Base-by-base conservation (phyloP, 176 grass and related monocot species). In the Olyra latifolia region DNA sequence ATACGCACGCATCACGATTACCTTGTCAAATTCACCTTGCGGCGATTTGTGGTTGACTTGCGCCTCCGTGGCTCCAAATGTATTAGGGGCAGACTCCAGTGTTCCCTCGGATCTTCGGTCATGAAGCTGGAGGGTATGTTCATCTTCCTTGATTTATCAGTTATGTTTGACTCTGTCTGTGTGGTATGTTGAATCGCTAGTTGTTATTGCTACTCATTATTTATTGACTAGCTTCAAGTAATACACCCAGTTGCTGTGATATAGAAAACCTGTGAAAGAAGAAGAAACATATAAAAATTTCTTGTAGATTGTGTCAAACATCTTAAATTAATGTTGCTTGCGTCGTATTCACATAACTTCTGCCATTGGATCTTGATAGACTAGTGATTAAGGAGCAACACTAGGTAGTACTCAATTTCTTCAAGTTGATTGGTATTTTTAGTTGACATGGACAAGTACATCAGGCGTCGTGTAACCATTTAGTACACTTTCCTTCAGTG, bases 91-190 rank as follows among this genome's bases (percentile, higher is more conserved):
- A 97, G 74, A 93, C 84, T 48, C 94, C 94, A 5, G 41, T 97
- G 63, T 97, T 97, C 82, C 94, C 94, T 80, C 83, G 94, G 80
- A 93, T 97, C 86, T 89, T 97, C 57, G 94, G 91, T n/a, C 94
- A 93, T 87, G 94, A 97, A 79, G 94, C 94, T 91, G 88, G 86
- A 85, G 94, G 94, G 94, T 97, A 93, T 3, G 77, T 43, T 7
- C 25, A 17, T 53, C 57, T 77, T 66, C 56, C 27, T 4, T 71
- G 5, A 38, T 85, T 32, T 23, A 55, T 55, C 65, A 10, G 12
- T 28, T 73, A 30, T 71, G 19, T 27, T 27, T 77, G 57, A 10
- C 22, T 24, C 54, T 41, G 6, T 17, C 38, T 66, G 10, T 41
- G 0, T 5, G 4, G 14, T n/a, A n/a, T n/a, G 5, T 44, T 29